Base-by-base conservation (phyloP, 768 basidiomycete genomes). In the Royoungia palumana region DNA sequence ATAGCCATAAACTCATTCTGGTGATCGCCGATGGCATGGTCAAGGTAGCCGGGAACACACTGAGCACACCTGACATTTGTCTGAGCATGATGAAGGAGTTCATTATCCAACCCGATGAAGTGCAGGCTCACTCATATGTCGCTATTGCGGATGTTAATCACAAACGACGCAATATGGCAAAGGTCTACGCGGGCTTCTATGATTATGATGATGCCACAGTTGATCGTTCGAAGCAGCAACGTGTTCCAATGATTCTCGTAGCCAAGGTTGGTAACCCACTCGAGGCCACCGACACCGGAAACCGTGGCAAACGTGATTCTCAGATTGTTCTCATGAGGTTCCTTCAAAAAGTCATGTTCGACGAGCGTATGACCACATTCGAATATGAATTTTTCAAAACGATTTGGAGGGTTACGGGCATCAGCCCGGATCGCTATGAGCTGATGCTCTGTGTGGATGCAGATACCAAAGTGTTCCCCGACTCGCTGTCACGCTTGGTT, bases 361-460 rank as follows among this genome's bases (percentile, higher is more conserved):
- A 98, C 70, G 96, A 99, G 74, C 83, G 95, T 44, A 98, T 99
- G 95, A 96, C 95, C 53, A 95, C 91, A 46, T 94, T 99, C 66
- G 96, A 98, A 72, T 98, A 98, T 68, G 96, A 98, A 71, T 97
- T 98, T 70, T 99, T 99, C 83, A 99, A 99, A 70, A 85, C 92
- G 44, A 75, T 98, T 17, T 99, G 96, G 96, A 75, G 95, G 46
- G 87, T 83, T 36, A 95, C 94, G 14, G 96, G 96, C 24, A 84
- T 99, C 51, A 89, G 88, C 64, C 95, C 96, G 6, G 95, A 98
- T 73, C 83, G 87, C 49, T 99, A 94, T 67, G 95, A 98, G 70
- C 75, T 94, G 37, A 89, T 93, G 51, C 80, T 99, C 36, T 96
- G 94, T 70, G 93, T 96, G 64, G 93, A 96, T 75, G 94, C 93